Evolutionary conservation across 805 yeast genomes (phyloP), one percentile per base, ranked within the genome.

Genomic region (Ogataea degrootiae): DNA sequence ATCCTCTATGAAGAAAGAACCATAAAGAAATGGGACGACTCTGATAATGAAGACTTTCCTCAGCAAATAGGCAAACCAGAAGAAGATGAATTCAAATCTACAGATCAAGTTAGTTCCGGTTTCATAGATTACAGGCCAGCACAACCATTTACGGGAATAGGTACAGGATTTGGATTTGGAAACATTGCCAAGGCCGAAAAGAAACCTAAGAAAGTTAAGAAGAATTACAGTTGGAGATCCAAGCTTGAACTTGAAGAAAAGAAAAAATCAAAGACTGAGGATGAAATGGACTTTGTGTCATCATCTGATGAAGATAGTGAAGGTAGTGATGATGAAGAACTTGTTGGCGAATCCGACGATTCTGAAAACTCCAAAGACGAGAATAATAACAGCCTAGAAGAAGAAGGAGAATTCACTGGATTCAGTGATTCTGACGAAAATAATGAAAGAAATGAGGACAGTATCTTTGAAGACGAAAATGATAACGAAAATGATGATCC

Each of bases 161-260:
- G 89, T 1, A 67, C 75, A 46, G 92, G 95, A 1, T 85, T 85
- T 63, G 86, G 85, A 1, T 86, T 87, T 58, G 65, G 72, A 5
- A 76, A 81, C 59, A 67, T 80, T 3, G 73, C 76, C 35, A 61
- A 57, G 34, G 45, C 41, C 2, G 48, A 45, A 12, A 77, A 76
- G 44, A 72, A 79, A 7, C 73, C 73, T 33, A 78, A 76, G 46
- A 69, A 76, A 2, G 70, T 66, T 50, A 73, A 69, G 26, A 80
- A 76, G 62, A 79, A 76, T 53, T 87, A 87, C 60, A 85, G 83
- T 39, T 90, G 97, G 97, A 79, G 83, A 58, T 73, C 75, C 37
- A 71, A 68, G 51, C 61, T 83, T 6, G 84, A 75, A 47, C 74
- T 70, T 43, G 79, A 77, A 39, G 67, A 67, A 42, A 69, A 74